Conservation (phyloP, 148 eudicot genomes). For the Selenicereus undatus region DNA sequence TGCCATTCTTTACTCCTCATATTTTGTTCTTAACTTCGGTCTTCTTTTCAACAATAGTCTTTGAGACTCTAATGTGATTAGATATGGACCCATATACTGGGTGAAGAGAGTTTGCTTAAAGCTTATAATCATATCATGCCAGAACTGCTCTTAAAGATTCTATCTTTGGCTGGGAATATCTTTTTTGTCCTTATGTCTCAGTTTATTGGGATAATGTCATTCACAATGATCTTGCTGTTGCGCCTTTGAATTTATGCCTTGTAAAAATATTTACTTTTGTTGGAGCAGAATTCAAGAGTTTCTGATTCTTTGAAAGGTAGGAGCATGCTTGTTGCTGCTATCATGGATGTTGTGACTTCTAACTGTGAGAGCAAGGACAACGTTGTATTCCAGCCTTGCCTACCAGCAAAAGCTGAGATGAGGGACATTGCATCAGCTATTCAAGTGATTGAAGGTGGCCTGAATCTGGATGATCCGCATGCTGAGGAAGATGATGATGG, state of each 20-base stretch:
- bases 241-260: constrained; percentile 14
- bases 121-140: background rate
- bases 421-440: constrained; percentile 93
- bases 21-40: background rate
- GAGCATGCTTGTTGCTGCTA: constrained; percentile 99
- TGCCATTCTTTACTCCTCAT: background rate
- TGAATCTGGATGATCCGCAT: constrained; percentile 75
- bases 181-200: background rate
- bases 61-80: background rate
- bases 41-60: background rate
- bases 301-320: constrained; percentile 94
- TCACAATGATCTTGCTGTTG: constrained; percentile 17
- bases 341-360: constrained; percentile 97
- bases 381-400: constrained; percentile 46
- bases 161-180: background rate
- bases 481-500: constrained; percentile 65
- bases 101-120: background rate
- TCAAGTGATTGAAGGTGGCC: constrained; percentile 90
- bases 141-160: background rate
- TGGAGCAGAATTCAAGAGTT: constrained; percentile 78
- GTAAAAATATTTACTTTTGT: constrained; percentile 37
- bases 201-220: background rate
- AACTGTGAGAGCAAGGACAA: constrained; percentile 64
- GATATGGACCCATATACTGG: background rate
- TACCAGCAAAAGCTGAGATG: constrained; percentile 79